phyloP scores from a whole-genome alignment of 2,329 filamentous ascomycete species.

The Ciborinia camelliae region DNA sequence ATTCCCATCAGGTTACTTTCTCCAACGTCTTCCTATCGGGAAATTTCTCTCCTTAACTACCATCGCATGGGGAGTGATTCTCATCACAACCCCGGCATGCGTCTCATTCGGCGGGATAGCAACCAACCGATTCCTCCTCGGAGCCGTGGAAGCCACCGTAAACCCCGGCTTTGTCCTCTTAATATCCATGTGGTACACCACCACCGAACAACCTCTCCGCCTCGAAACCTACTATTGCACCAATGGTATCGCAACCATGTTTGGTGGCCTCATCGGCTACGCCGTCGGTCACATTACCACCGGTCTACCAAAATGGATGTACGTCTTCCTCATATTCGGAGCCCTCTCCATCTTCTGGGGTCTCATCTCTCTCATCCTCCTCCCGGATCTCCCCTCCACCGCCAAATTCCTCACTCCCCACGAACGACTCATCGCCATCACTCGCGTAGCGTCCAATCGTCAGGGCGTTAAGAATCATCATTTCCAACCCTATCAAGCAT shows the following conservation, averaged over 20 bases:
- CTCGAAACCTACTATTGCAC: conserved; percentile 42
- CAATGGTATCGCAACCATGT: conserved; percentile 43
- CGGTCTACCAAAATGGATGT: conserved; percentile 51
- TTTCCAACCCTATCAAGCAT: conserved; percentile 46
- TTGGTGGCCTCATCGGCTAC: conserved; percentile 46
- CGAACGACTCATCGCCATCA: conserved; percentile 54
- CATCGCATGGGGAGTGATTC: conserved; percentile 48
- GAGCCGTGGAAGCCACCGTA: conserved; percentile 53
- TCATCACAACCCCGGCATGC: conserved; percentile 49
- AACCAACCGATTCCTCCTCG: conserved; percentile 54
- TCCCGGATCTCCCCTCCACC: conserved; percentile 60
- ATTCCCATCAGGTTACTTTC: conserved; percentile 45
- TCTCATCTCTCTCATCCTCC: conserved; percentile 51
- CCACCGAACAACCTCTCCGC: conserved; percentile 40
- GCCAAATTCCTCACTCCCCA: conserved; percentile 57
- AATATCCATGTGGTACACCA: conserved; percentile 42
- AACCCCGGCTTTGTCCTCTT: conserved; percentile 47
- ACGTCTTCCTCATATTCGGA: conserved; percentile 57
- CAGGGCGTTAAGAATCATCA: conserved; percentile 53
- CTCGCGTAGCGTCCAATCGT: conserved; percentile 49
- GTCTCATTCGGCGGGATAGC: conserved; percentile 58
- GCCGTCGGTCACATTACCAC: conserved; percentile 57
- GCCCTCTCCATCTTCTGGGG: conserved; percentile 54
- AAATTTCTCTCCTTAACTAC: conserved; percentile 46
- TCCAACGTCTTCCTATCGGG: conserved; percentile 48